Base-by-base conservation (phyloP, 148 eudicot species). In the Fallopia convolvulus region DNA sequence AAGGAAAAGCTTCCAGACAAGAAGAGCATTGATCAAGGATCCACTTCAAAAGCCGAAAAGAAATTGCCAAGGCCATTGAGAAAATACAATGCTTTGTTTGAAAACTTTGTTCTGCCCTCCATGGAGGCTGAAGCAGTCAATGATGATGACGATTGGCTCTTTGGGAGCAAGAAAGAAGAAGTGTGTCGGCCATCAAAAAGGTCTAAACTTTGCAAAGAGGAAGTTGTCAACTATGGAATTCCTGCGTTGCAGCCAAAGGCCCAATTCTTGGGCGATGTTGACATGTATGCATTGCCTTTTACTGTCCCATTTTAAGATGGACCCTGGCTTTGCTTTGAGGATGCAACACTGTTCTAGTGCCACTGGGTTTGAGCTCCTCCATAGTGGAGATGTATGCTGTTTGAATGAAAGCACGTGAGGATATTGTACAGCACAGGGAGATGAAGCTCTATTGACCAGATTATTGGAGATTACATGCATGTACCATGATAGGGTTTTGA, bases 91-190 rank as follows among this genome's bases (percentile, higher is more conserved):
- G 77, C 76, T 18, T 80, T 90, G 56, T 41, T 88, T 33, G 87
- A 81, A 74, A 86, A 47, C 53, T 84, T 78, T 85, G 72, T 41
- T 20, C 82, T 79, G 12, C 81, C 79, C 0, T 44, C 39, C 30
- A 44, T 75, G 40, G 58, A 15, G 2, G 15, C 15, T 15, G 79
- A 46, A 14, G 6, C 33, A 13, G 36, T 52, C 1, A 75, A 9
- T 14, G 90, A 83, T 26, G 87, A 86, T 48, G 75, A 79, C 21
- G 88, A 85, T 39, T 90, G 93, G 93, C 82, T 90, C 13, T 85
- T 79, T 50, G 39, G 33, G 30, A 75, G 52, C 11, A 85, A 81
- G 77, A 50, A 55, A 26, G 70, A 49, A 20, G 70, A n/a, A n/a
- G 61, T 7, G n/a, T 70, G 70, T 8, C 46, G 20, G 6, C 7